phyloP scores from a whole-genome alignment of 2,329 filamentous ascomycete species.

The Zymoseptoria pseudotritici region DNA sequence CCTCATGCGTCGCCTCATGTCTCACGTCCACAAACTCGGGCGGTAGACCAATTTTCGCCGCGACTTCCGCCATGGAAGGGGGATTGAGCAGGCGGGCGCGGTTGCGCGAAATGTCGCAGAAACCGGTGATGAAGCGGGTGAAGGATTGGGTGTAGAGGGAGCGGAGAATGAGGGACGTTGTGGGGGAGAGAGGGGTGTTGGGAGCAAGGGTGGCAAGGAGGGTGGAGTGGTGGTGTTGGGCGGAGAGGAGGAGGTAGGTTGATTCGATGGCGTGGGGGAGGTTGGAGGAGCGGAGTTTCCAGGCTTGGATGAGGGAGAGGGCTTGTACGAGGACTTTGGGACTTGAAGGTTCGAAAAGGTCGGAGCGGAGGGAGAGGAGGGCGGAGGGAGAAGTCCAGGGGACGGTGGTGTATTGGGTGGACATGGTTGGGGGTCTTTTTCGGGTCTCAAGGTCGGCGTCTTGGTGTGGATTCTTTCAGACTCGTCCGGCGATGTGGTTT shows the following conservation, averaged over 20 bases:
- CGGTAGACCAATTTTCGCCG: constrained; percentile 60
- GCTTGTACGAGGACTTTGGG: no score
- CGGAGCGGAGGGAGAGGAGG: constrained; percentile 56
- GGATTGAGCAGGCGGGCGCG: constrained; percentile 50
- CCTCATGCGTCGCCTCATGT: constrained; percentile 85
- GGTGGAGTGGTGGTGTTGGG: constrained; percentile 56
- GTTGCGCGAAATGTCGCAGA: constrained; percentile 66
- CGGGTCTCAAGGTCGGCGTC: background rate
- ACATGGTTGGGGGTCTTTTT: background rate
- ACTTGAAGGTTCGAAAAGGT: no score
- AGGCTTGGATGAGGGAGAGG: constrained; percentile 36
- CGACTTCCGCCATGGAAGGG: constrained; percentile 64
- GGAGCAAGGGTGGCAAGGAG: background rate
- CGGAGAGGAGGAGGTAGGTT: constrained; percentile 65
- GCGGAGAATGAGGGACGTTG: constrained; percentile 54
- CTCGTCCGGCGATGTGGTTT: background rate
- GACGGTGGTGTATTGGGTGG: constrained; percentile 58
- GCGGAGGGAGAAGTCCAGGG: constrained; percentile 63
- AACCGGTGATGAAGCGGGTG: constrained; percentile 63
- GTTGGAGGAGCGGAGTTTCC: constrained; percentile 60
- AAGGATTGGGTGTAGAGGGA: constrained; percentile 69
- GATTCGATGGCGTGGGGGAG: constrained; percentile 75
- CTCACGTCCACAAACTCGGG: constrained; percentile 80
- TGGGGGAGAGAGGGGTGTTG: constrained; percentile 50
- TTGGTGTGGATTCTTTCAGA: background rate